phyloP scores from a whole-genome alignment of 129 eudicot species.

The Centaurea solstitialis region DNA sequence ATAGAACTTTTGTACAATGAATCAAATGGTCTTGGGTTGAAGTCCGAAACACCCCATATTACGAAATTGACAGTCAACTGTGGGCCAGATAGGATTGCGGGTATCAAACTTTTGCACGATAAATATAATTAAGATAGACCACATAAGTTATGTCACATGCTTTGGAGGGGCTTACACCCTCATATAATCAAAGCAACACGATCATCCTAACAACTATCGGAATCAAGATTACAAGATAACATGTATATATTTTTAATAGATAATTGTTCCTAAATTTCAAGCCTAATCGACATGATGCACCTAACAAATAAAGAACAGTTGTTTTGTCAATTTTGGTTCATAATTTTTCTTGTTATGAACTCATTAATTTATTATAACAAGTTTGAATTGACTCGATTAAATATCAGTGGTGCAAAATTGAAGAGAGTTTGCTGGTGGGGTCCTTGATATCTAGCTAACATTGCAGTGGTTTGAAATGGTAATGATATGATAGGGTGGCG shows the following conservation, averaged over 20 bases:
- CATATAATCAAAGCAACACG: not conserved
- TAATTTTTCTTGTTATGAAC: not conserved
- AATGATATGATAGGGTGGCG: slow-evolving; percentile 76
- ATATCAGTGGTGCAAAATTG: not conserved
- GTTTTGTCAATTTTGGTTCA: not conserved
- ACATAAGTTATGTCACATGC: not conserved
- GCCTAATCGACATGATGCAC: slow-evolving; percentile 13
- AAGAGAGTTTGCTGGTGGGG: slow-evolving; percentile 21
- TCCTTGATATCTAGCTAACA: slow-evolving; percentile 12
- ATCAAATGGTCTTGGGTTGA: not conserved
- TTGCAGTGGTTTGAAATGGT: slow-evolving; percentile 13
- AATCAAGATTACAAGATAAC: slow-evolving; percentile 2
- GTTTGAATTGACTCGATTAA: not conserved
- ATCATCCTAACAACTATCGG: not conserved
- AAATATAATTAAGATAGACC: not conserved
- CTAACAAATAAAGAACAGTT: not conserved
- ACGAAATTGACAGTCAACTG: too few species aligned
- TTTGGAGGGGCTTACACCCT: not conserved
- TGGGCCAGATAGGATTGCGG: too few species aligned
- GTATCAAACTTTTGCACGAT: too few species aligned
- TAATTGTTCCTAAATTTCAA: slow-evolving; percentile 1
- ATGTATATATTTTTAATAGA: too few species aligned
- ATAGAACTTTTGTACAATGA: too few species aligned
- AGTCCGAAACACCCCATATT: too few species aligned
- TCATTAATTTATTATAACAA: not conserved